Evolutionary conservation across 2,329 filamentous ascomycete genomes (phyloP).

Genomic region (Xylariaceae sp.): DNA sequence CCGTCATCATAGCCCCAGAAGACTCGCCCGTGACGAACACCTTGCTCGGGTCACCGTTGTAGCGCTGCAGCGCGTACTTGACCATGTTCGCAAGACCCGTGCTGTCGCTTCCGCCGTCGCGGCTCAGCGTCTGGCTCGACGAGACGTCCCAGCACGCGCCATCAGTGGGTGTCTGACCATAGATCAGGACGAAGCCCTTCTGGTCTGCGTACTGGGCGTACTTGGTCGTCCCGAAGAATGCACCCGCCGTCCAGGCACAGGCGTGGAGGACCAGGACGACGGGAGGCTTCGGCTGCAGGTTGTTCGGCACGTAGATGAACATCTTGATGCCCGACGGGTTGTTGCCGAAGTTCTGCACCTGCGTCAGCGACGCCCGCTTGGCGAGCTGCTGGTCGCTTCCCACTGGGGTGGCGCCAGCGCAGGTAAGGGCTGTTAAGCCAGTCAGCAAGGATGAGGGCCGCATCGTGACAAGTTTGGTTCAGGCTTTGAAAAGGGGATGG

Average conservation of each 20-base stretch:
- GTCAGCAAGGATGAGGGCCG: background rate
- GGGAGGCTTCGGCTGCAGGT: background rate
- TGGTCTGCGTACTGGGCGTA: background rate
- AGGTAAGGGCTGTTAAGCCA: background rate
- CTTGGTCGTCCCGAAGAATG: background rate
- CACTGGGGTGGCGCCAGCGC: background rate
- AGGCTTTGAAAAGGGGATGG: too few relatives aligned
- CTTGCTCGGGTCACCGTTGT: slow-evolving; percentile 18
- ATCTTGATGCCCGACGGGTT: slow-evolving; percentile 2
- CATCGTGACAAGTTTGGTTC: too few relatives aligned
- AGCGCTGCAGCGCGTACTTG: slow-evolving; percentile 18
- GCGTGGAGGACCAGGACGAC: background rate
- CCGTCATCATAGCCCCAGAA: slow-evolving; percentile 25
- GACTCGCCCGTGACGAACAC: slow-evolving; percentile 21
- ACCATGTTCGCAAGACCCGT: slow-evolving; percentile 22
- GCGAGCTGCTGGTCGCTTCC: background rate
- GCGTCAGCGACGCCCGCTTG: background rate
- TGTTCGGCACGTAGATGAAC: slow-evolving; percentile 1
- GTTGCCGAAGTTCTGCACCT: background rate
- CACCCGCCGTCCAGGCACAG: background rate
- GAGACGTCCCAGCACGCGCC: slow-evolving; percentile 15
- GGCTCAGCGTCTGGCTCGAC: slow-evolving; percentile 15
- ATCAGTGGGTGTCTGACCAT: background rate
- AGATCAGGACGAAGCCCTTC: background rate
- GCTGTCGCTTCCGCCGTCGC: slow-evolving; percentile 21